Evolutionary conservation across 2,329 filamentous ascomycete species (phyloP), one percentile per base, ranked within the genome.

Genomic region (Trichoderma aggressivum): DNA sequence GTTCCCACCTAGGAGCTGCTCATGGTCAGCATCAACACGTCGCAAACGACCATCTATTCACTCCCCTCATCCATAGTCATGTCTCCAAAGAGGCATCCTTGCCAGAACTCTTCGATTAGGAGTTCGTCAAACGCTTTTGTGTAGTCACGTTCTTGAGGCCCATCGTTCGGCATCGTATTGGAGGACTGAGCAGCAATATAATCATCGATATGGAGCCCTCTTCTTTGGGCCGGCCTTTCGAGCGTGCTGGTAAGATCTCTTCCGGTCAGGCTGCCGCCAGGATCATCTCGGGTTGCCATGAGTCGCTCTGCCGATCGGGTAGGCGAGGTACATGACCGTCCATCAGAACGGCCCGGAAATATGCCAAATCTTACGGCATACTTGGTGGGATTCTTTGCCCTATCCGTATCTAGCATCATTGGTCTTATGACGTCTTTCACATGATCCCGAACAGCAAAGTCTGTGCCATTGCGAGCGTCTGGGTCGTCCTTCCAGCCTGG

Each of bases 31-130:
- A 64, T 30, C 43, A 8, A 18, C n/a, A 7, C 21, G 16, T 18
- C 30, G 21, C 28, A 3, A 53, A 16, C 8, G 6, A 32, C 12
- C 26, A 28, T 21, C 21, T 21, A 18, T 36, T 2, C 2, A 65
- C 72, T 67, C 61, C 76, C 78, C 69, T 80, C 78, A n/a, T 80
- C 76, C 68, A 78, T 78, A 6, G 78, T 79, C 47, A 78, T 34
- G 18, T 75, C 76, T n/a, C 72, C 71, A 21, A 80, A 79, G 1
- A 80, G 56, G 1, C 76, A 64, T 6, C 55, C 71, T 61, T 80
- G 79, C 79, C 78, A 80, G 32, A 76, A 73, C 21, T 80, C 77
- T n/a, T 80, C 79, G 8, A 76, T 65, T 7, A 75, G 43, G 11
- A 79, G 56, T 16, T 75, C 70, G 18, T 78, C 73, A n/a, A 76